A percentile compares a stretch with the other conserved stretches of the same genome.
These are phyloP conservation scores for Ambrosia artemisiifolia DNA, from an alignment of 129 eudicot genomes.

Conservation along the genomic window DNA sequence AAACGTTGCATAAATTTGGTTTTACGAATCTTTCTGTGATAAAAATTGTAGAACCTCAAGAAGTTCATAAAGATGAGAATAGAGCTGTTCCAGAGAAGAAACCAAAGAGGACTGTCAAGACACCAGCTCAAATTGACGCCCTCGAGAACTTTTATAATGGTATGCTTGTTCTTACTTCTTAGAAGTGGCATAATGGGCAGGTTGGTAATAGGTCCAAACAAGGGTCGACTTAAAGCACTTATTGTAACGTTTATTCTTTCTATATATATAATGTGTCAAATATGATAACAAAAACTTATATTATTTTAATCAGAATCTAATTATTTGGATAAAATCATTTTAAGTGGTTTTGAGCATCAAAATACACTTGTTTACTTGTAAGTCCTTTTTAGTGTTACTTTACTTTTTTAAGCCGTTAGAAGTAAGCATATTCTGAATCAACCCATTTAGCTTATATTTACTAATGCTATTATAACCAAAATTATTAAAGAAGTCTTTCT, in stretches of 20 bases:
- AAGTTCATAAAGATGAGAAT: conserved; percentile 53
- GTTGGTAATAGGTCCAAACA: not conserved
- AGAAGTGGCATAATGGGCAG: not conserved
- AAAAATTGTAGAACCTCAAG: conserved; percentile 37
- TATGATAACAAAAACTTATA: not conserved
- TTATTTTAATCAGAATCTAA: not conserved
- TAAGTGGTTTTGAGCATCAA: not conserved
- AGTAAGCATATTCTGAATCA: no score
- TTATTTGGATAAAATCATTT: not conserved
- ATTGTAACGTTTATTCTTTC: not conserved
- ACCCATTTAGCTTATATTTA: not conserved
- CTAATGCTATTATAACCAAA: not conserved
- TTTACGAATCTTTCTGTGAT: conserved; percentile 23
- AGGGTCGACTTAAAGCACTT: not conserved
- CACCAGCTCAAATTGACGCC: conserved; percentile 69
- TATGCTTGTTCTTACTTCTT: conserved; percentile 27
- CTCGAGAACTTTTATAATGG: conserved; percentile 79
- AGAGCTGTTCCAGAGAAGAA: conserved; percentile 60
- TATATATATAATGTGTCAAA: not conserved
- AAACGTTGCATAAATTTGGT: not conserved
- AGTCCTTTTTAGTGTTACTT: no score
- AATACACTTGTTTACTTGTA: not conserved
- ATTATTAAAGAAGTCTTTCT: not conserved
- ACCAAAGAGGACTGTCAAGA: conserved; percentile 65
- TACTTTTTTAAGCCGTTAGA: no score